Conservation (phyloP, 495 filamentous ascomycete species). For the Podospora tetraspora region DNA sequence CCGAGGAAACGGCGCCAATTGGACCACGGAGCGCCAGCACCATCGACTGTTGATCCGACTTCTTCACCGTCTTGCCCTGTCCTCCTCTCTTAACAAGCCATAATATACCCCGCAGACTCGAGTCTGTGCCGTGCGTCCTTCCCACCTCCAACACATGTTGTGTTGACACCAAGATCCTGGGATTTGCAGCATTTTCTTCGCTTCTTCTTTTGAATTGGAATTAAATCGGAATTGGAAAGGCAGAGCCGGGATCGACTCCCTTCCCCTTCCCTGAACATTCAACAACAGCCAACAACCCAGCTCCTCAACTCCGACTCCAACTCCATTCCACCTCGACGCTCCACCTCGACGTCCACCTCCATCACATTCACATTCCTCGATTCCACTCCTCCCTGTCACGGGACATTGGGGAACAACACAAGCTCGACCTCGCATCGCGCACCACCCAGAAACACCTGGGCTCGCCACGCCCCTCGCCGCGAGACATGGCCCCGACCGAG, state of each 20-base stretch:
- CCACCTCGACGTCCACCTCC: not conserved
- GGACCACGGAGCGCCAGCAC: constrained; percentile 23
- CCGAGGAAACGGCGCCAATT: constrained; percentile 15
- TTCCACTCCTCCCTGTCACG: not conserved
- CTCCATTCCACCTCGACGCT: constrained; percentile 7
- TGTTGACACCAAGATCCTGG: constrained; percentile 2
- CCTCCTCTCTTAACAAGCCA: constrained; percentile 10
- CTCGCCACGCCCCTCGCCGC: not conserved
- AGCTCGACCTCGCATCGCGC: not conserved
- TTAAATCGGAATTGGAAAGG: not conserved
- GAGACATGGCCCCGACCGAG: constrained; percentile 46
- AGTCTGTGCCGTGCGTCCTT: not conserved
- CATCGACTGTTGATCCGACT: constrained; percentile 10
- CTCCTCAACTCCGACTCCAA: not conserved
- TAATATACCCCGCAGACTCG: constrained; percentile 26
- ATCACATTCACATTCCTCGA: constrained; percentile 12
- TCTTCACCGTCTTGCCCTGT: not conserved
- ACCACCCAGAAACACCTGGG: constrained; percentile 3
- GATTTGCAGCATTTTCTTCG: constrained; percentile 9
- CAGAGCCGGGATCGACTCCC: not conserved
- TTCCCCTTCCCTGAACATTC: not conserved
- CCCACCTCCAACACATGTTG: constrained; percentile 1
- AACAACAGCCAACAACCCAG: not conserved
- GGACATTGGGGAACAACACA: not conserved
- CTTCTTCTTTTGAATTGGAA: not conserved